Evolutionary conservation across 768 basidiomycete species (phyloP), one percentile per base, ranked within the genome.

Genomic region (Boletus patriciae): DNA sequence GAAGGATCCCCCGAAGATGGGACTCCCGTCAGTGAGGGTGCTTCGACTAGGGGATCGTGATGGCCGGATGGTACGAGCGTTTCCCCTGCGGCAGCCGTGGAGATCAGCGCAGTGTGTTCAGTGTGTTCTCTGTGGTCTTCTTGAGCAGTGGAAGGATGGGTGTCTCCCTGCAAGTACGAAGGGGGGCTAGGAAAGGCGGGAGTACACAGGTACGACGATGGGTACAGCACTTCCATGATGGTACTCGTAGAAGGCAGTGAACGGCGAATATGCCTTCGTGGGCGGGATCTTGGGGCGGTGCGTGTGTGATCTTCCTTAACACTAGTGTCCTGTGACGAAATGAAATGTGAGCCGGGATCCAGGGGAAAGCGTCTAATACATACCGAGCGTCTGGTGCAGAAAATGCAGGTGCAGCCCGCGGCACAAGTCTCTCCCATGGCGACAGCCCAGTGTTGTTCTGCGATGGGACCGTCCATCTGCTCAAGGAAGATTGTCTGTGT

Each of bases 181-280:
- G 68, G 69, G 0, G 65, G 67, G n/a, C 50, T 47, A 38, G 54
- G 52, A 37, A 60, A 49, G 10, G 40, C n/a, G n/a, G 50, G 42
- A 37, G 54, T 60, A 37, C 50, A 56, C 46, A 61, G 47, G 49
- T 55, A 62, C 40, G 65, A 63, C 16, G 46, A 34, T 29, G 67
- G 61, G 54, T 69, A 67, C 15, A 70, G 40, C 36, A 70, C 66
- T 27, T 65, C 65, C 60, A 65, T 63, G 34, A 70, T 50, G 23
- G 50, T 63, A 27, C 46, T 61, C n/a, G 56, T 60, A 10, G 70
- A 55, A 37, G 70, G 63, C 42, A 70, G 25, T 9, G 54, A 54
- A 46, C 47, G 48, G 9, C 46, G 51, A 36, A 33, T 18, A 19
- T 53, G 53, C 10, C 38, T 55, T 44, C 51, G 58, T 25, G 55